Evolutionary conservation across 257 asterid genomes (phyloP).

Genomic region (Nicotiana benthamiana): DNA sequence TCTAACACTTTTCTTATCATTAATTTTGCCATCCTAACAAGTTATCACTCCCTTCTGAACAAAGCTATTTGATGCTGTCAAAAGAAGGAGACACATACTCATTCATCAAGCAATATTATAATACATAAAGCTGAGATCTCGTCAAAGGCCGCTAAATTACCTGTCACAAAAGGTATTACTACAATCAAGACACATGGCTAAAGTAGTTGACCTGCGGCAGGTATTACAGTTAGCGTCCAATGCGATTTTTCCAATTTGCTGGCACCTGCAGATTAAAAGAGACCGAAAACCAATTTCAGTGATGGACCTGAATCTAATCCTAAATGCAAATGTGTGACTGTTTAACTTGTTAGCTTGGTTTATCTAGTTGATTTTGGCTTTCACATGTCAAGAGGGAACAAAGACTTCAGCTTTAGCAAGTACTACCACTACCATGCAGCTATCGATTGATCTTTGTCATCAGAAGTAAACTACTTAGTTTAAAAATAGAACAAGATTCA

Average conservation of each 20-base stretch:
- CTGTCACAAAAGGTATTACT: slow-evolving; percentile 67
- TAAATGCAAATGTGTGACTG: not conserved
- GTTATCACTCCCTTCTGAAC: not conserved
- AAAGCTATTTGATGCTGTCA: not conserved
- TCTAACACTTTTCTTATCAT: no score
- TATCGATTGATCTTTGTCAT: not conserved
- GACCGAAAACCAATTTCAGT: not conserved
- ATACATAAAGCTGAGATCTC: not conserved
- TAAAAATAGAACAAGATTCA: not conserved
- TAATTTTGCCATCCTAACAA: not conserved
- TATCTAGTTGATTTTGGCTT: not conserved
- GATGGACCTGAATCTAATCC: not conserved
- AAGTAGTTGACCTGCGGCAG: slow-evolving; percentile 49
- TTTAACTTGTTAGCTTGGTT: not conserved
- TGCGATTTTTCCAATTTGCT: slow-evolving; percentile 44
- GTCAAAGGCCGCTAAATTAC: slow-evolving; percentile 23
- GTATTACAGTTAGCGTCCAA: slow-evolving; percentile 58
- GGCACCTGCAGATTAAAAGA: slow-evolving; percentile 46
- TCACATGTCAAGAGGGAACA: not conserved
- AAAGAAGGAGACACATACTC: not conserved
- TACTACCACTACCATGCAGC: not conserved
- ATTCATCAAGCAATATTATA: not conserved
- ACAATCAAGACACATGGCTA: slow-evolving; percentile 70
- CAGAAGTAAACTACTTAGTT: not conserved
- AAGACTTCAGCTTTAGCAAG: not conserved